Conservation (phyloP, 2,329 filamentous ascomycete genomes). For the Penicillium sp. region DNA sequence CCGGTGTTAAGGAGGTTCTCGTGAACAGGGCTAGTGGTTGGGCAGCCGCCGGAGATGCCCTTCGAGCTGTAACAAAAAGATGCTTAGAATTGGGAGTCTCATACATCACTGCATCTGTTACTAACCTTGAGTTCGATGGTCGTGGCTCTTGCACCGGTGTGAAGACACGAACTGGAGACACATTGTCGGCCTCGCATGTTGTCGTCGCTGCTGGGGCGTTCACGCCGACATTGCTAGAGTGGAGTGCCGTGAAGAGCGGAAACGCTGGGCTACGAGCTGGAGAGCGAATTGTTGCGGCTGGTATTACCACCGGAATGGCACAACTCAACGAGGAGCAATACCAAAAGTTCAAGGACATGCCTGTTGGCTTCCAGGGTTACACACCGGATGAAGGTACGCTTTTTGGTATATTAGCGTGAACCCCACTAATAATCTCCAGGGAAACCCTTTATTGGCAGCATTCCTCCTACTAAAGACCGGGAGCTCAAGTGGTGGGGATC, state of each 20-base stretch:
- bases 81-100: constrained; percentile 56
- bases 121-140: constrained; percentile 46
- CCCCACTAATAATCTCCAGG: constrained; percentile 34
- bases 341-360: constrained; percentile 39
- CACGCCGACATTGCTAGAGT: constrained; percentile 38
- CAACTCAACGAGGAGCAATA: constrained; percentile 41
- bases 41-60: constrained; percentile 59
- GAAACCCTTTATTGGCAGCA: constrained; percentile 54
- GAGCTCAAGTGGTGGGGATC: constrained; percentile 61
- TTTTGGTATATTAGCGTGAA: background rate
- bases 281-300: constrained; percentile 46
- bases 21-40: constrained; percentile 62
- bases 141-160: constrained; percentile 38
- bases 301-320: constrained; percentile 48
- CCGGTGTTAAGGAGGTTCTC: constrained; percentile 54
- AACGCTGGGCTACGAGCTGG: constrained; percentile 49
- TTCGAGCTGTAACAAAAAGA: constrained; percentile 54
- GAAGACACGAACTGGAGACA: constrained; percentile 22
- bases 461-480: constrained; percentile 50
- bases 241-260: constrained; percentile 43
- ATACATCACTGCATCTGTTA: constrained; percentile 49
- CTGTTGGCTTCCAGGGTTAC: constrained; percentile 47
- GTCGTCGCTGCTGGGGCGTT: constrained; percentile 33
- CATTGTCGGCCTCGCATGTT: constrained; percentile 25
- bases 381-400: constrained; percentile 32